Evolutionary conservation across 208 protist species (phyloP), one percentile per base, ranked within the genome.

Genomic region (Phytomonas sp.): DNA sequence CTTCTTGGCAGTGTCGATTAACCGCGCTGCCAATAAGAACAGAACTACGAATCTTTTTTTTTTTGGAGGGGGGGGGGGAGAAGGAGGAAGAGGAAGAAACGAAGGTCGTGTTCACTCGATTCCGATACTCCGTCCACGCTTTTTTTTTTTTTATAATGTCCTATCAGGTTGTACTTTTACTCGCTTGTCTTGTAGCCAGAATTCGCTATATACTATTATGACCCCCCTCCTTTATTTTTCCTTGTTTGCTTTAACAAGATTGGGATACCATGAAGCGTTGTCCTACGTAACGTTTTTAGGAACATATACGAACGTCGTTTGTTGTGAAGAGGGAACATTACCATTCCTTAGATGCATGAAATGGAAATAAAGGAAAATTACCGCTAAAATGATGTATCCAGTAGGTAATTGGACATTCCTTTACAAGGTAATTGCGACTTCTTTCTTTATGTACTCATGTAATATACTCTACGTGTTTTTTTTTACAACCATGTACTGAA

Each of bases 1-100:
- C 77, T 98, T 37, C 83, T 98, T 11, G 90, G 91, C 36, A 87
- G 75, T 69, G 94, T 76, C 0, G 91, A 96, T 66, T 97, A 94
- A 29, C 19, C 37, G 66, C 2, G 59, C 32, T 26, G 33, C 19
- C 14, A 73, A 23, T 23, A 30, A 78, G 36, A 69, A n/a, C 37
- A 61, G n/a, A 60, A 60, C 23, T 60, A 60, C 23, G n/a, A n/a
- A n/a, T 60, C 23, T n/a, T 60, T 60, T 60, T 60, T 60, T n/a
- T n/a, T 63, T 36, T 63, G 60, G 10, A 63, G 31, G 31, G 10
- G 31, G 60, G 31, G 10, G 6, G 4, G 60, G 6, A 36, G 4
- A 63, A 34, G 6, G 49, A 63, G 31, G n/a, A 45, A 69, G 16
- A 60, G 30, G 10, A 19, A 70, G 4, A 29, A 29, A 19, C 29